These are phyloP conservation scores for Fusarium sp. DNA, from an alignment of 2,329 filamentous ascomycete species.

Conservation along the genomic window DNA sequence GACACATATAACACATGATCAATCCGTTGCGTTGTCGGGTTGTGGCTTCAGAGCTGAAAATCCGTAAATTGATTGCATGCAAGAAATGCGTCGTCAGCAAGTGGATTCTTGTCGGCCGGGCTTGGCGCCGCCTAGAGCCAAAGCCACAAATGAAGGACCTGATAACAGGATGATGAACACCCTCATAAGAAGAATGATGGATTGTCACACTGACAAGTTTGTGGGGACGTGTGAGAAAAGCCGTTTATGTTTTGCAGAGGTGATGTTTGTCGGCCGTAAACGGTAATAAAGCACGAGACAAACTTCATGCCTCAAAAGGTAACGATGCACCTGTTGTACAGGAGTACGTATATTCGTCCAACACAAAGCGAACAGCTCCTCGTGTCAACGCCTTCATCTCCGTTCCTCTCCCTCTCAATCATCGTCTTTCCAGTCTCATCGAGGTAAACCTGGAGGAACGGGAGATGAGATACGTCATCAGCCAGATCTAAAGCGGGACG, in stretches of 20 bases:
- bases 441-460: neutral
- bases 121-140: constrained; percentile 13
- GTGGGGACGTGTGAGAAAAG: constrained; percentile 16
- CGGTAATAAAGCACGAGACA: constrained; percentile 30
- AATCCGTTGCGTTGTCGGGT: neutral
- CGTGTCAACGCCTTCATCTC: neutral
- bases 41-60: constrained; percentile 8
- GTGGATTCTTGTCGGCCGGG: constrained; percentile 22
- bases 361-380: neutral
- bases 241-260: constrained; percentile 1
- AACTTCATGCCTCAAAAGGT: constrained; percentile 6
- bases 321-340: constrained; percentile 12
- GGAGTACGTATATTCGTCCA: neutral
- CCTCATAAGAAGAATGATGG: neutral
- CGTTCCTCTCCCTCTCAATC: neutral
- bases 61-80: constrained; percentile 31
- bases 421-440: neutral
- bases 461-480: constrained; percentile 6
- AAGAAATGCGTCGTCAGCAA: constrained; percentile 35
- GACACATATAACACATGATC: neutral
- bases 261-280: constrained; percentile 8
- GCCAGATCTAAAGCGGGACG: constrained; percentile 2
- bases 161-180: neutral
- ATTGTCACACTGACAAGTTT: neutral
- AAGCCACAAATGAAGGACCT: constrained; percentile 20